Base-by-base conservation (phyloP, 164 flowering plant species). In the Cinnamomum micranthum region DNA sequence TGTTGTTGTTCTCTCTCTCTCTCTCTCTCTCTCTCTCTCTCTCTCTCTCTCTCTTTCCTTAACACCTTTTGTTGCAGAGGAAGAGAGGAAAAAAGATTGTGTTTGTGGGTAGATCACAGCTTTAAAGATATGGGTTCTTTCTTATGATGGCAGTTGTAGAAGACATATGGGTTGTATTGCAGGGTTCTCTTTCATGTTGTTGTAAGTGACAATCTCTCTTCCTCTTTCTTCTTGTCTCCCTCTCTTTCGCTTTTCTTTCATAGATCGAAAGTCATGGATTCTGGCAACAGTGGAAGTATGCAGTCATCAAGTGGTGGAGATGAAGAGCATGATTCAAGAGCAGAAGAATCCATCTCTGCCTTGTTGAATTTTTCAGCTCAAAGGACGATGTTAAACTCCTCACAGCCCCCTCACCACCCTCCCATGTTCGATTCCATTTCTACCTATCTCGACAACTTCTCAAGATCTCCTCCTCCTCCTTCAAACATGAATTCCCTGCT, bases 241-340 rank as follows among this genome's bases (percentile, higher is more conserved):
- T 33, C 68, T 73, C 28, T 50, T 70, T 78, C 71, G 9, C 59
- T 65, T 10, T 55, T 14, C 20, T 55, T 55, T 55, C 19, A 4
- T 14, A 55, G 6, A 55, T 55, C 60, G 13, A 14, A 55, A 60
- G 58, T 70, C 50, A 90, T 88, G 92, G 92, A 88, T 76, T 90
- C 94, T 24, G 88, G 82, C 1, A 89, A 84, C 71, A 90, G 89
- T 77, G 88, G 86, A 0, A 88, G 91, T 74, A 68, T 88, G 58
- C 88, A 86, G 33, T 87, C 90, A 20, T 88, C 92, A 0, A 86
- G 89, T 68, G 89, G 87, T 23, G 92, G 89, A 1, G 90, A 87
- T 9, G 92, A 88, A 11, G 91, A 86, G 62, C 85, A 84, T 31
- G 91, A 88, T 4, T 86, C 91, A n/a, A 71, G 86, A 23, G 17